phyloP scores from a whole-genome alignment of 2,329 filamentous ascomycete genomes.

The Calonectria multiphialidica region DNA sequence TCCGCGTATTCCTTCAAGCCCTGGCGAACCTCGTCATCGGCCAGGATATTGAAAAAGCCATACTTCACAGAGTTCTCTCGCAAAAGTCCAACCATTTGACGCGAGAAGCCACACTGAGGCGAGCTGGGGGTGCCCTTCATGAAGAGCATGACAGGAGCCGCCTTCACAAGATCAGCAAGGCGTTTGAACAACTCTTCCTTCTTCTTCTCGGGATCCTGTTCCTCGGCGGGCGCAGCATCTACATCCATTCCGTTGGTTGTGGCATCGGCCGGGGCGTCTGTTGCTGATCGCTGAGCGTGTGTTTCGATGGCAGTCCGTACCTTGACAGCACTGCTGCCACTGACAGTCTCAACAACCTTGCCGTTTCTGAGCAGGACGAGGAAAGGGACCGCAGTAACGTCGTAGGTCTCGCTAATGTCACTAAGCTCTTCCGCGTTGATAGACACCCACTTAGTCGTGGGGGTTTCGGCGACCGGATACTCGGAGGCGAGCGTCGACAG shows the following conservation, averaged over 20 bases:
- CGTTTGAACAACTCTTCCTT: constrained; percentile 90
- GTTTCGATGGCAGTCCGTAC: constrained; percentile 89
- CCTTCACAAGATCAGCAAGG: constrained; percentile 88
- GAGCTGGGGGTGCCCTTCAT: constrained; percentile 95
- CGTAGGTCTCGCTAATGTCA: constrained; percentile 91
- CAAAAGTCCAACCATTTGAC: constrained; percentile 87
- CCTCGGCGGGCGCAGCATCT: constrained; percentile 57
- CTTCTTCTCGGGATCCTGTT: constrained; percentile 67
- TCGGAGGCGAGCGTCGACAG: constrained; percentile 87
- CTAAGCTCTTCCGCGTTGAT: constrained; percentile 95
- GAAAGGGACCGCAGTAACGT: constrained; percentile 94
- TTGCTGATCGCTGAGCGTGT: constrained; percentile 69
- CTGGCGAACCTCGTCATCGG: constrained; percentile 96
- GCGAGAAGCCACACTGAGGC: constrained; percentile 92
- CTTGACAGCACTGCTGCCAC: constrained; percentile 88
- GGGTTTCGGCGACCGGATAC: constrained; percentile 78
- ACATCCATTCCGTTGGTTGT: constrained; percentile 51
- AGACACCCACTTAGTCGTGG: constrained; percentile 83
- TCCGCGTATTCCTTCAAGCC: constrained; percentile 98
- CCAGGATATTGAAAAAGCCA: constrained; percentile 98
- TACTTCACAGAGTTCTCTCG: constrained; percentile 94
- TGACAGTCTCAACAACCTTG: constrained; percentile 84
- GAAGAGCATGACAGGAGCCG: constrained; percentile 97
- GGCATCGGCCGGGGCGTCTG: constrained; percentile 49
- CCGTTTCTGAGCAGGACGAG: constrained; percentile 85